These are phyloP conservation scores for Euptelea pleiosperma DNA, from an alignment of 164 flowering plant genomes.

Conservation along the genomic window DNA sequence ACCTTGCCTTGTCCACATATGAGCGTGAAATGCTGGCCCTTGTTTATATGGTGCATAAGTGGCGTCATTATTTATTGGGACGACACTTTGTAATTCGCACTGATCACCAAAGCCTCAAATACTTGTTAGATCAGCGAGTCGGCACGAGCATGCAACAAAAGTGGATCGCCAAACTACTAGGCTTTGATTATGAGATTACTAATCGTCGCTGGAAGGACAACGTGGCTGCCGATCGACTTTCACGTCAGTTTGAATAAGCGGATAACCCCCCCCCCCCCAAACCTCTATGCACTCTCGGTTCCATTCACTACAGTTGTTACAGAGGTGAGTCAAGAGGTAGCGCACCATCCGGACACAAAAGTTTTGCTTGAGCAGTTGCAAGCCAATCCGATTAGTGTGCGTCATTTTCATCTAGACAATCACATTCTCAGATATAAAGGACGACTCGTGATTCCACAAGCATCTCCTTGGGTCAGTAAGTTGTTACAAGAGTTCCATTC, in stretches of 20 bases:
- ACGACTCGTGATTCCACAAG: neutral
- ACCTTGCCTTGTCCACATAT: no score
- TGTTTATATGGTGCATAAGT: neutral
- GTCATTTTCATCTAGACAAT: neutral
- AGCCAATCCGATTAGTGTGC: neutral
- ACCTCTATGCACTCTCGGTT: neutral
- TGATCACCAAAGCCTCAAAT: conserved; percentile 9
- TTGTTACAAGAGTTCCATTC: neutral
- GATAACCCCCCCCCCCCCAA: no score
- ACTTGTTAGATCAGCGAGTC: neutral
- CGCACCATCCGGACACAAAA: neutral
- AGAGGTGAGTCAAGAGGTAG: neutral
- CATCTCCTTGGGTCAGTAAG: neutral
- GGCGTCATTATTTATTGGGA: conserved; percentile 7
- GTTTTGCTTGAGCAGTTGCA: neutral
- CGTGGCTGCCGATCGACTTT: neutral
- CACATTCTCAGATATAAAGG: neutral
- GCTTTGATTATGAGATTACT: neutral
- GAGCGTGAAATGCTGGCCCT: conserved; percentile 1
- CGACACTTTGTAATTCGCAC: neutral
- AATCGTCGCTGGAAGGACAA: neutral
- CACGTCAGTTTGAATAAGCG: neutral
- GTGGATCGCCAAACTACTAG: neutral
- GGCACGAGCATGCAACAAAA: no score
- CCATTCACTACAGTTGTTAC: neutral